Evolutionary conservation across 306 rosid genomes (phyloP), one percentile per base, ranked within the genome.

Genomic region (Myrica gale): DNA sequence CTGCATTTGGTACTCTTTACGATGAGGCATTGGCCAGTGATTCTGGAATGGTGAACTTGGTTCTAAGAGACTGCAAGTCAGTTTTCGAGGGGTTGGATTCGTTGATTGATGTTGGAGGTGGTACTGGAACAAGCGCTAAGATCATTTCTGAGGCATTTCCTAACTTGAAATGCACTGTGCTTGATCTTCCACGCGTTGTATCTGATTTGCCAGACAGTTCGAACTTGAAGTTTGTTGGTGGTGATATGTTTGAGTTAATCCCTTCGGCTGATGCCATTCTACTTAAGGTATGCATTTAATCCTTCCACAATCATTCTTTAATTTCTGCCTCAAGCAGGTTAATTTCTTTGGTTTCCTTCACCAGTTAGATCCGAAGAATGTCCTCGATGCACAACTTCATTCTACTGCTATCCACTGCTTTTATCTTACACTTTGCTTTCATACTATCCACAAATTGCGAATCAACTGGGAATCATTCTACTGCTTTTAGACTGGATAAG

Each of bases 211-310:
- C 20, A 15, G 86, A 66, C 2, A 45, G 32, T 7, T 68, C 69
- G 3, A 86, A 82, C 57, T 75, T 89, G 85, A 89, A 56, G 39
- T 89, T 78, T 70, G 77, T 81, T 69, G 88, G 78, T 6, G 93
- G 89, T 0, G 84, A 89, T 21, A 89, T 89, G 89, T 85, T 86
- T 85, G 68, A 79, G 0, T 58, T 68, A n/a, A 77, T 89, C n/a
- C 90, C 90, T 66, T 48, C 86, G 9, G 90, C 90, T 0, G 88
- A 87, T 79, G 89, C 85, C 15, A 50, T 89, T 65, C 47, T 87
- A 2, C 82, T 85, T 12, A 87, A 87, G 85, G 90, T 83, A 81
- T 23, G 63, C 8, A 32, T 32, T 32, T n/a, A n/a, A n/a, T 54
- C 20, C 20, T n/a, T 54, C 4, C 53, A 0, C 16, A 17, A 47